Evolutionary conservation across 768 basidiomycete genomes (phyloP).

Genomic region (Psilocybe sp.): DNA sequence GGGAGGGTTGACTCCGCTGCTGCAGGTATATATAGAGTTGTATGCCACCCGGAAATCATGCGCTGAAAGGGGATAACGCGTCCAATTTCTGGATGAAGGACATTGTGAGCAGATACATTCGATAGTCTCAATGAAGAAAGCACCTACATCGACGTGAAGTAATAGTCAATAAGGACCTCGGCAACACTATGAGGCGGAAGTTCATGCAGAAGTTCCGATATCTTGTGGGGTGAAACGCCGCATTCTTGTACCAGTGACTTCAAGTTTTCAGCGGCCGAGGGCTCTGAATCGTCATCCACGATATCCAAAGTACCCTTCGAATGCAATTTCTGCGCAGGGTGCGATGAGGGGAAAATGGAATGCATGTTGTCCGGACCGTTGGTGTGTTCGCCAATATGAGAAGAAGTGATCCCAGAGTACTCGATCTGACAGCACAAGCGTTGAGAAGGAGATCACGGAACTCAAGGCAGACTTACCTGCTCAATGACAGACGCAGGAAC

Average conservation of each 20-base stretch:
- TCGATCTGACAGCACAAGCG: conserved; percentile 38
- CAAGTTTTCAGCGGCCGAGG: conserved; percentile 75
- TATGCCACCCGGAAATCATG: conserved; percentile 76
- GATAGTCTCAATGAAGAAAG: background rate
- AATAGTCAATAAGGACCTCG: conserved; percentile 79
- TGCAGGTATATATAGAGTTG: conserved; percentile 57
- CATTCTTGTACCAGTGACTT: conserved; percentile 88
- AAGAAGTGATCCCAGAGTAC: conserved; percentile 46
- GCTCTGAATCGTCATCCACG: conserved; percentile 44
- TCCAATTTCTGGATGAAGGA: conserved; percentile 72
- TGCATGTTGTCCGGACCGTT: conserved; percentile 2
- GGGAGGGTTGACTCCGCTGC: conserved; percentile 55
- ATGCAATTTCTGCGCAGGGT: conserved; percentile 6
- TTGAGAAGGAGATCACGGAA: background rate
- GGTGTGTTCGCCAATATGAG: conserved; percentile 18
- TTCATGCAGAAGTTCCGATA: conserved; percentile 86
- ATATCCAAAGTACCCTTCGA: conserved; percentile 15
- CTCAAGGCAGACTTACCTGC: conserved; percentile 44
- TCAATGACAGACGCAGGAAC: conserved; percentile 77
- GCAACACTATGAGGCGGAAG: conserved; percentile 76
- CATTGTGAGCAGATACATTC: conserved; percentile 5
- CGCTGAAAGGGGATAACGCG: conserved; percentile 89
- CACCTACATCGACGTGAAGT: conserved; percentile 69
- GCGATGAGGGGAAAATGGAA: conserved; percentile 6
- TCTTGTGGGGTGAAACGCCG: conserved; percentile 87